Conservation (phyloP, 2,329 filamentous ascomycete genomes). For the Fusarium sp. region DNA sequence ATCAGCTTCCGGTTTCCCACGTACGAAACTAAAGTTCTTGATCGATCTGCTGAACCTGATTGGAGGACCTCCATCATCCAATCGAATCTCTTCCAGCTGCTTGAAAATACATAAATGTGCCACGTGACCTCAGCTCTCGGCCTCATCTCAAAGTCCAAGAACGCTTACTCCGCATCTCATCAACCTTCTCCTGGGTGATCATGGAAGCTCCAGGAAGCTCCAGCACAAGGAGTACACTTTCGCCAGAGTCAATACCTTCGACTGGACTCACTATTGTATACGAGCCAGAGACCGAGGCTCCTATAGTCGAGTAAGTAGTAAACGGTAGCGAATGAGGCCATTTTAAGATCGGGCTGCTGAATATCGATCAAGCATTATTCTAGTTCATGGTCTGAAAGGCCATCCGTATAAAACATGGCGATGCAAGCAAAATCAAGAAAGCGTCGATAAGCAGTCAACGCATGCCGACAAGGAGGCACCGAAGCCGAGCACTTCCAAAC, state of each 20-base stretch:
- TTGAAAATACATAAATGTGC: not conserved
- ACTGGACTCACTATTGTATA: not conserved
- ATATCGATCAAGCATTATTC: constrained; percentile 3
- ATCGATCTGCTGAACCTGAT: not conserved
- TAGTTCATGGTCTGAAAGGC: constrained; percentile 25
- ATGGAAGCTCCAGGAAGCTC: not conserved
- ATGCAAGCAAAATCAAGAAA: too few relatives aligned
- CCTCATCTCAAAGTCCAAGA: not conserved
- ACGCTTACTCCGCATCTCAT: not conserved
- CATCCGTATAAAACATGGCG: constrained; percentile 31
- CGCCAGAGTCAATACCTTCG: not conserved
- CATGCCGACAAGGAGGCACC: fast-evolving
- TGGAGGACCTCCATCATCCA: not conserved
- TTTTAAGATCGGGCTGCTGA: not conserved
- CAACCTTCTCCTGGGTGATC: fast-evolving
- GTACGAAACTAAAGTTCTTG: too few relatives aligned
- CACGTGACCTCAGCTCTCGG: not conserved
- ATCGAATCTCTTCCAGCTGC: not conserved
- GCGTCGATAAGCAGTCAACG: fast-evolving
- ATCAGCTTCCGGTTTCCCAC: not conserved
- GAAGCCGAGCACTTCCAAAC: not conserved
- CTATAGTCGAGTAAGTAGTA: not conserved
- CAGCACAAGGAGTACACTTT: not conserved
- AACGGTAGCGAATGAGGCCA: not conserved
- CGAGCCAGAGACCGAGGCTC: not conserved